A percentile compares a stretch with the other conserved stretches of the same genome.
Evolutionary conservation across 2,329 filamentous ascomycete species (phyloP).

Genomic region (Fusarium tricinctum): DNA sequence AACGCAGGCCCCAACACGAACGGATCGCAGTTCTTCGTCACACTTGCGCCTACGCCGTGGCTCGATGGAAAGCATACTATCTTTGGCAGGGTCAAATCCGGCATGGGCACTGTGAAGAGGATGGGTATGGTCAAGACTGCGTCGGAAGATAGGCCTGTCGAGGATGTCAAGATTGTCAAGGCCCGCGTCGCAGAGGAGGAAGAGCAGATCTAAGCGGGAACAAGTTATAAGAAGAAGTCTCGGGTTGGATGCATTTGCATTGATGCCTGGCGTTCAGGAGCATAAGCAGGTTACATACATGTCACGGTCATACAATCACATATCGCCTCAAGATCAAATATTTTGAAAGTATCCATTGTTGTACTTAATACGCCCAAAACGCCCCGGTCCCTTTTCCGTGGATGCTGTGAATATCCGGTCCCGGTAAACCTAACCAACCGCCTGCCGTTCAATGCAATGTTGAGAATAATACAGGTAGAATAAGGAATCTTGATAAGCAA

Average conservation of each 20-base stretch:
- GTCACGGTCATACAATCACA: constrained; percentile 9
- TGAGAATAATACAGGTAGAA: constrained; percentile 48
- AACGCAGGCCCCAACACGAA: constrained; percentile 95
- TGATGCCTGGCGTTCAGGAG: constrained; percentile 42
- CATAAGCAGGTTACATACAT: constrained; percentile 11
- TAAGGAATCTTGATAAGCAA: constrained; percentile 30
- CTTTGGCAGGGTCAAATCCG: constrained; percentile 89
- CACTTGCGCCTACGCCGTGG: constrained; percentile 94
- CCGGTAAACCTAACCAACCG: constrained; percentile 47
- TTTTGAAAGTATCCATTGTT: constrained; percentile 46
- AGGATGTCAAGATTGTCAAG: constrained; percentile 84
- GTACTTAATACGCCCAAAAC: constrained; percentile 48
- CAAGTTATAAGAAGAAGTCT: constrained; percentile 2
- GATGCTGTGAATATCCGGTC: constrained; percentile 49
- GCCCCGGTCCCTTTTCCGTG: constrained; percentile 49
- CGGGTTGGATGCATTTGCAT: constrained; percentile 21
- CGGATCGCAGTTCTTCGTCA: constrained; percentile 96
- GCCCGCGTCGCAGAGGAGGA: constrained; percentile 77
- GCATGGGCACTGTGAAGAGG: constrained; percentile 85
- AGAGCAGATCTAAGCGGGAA: constrained; percentile 50
- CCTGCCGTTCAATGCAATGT: constrained; percentile 48
- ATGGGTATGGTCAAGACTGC: constrained; percentile 91
- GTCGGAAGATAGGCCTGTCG: constrained; percentile 81
- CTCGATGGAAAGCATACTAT: constrained; percentile 97
- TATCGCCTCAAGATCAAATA: constrained; percentile 12